Conservation (phyloP, 768 basidiomycete genomes). For the Leccinum broughii region DNA sequence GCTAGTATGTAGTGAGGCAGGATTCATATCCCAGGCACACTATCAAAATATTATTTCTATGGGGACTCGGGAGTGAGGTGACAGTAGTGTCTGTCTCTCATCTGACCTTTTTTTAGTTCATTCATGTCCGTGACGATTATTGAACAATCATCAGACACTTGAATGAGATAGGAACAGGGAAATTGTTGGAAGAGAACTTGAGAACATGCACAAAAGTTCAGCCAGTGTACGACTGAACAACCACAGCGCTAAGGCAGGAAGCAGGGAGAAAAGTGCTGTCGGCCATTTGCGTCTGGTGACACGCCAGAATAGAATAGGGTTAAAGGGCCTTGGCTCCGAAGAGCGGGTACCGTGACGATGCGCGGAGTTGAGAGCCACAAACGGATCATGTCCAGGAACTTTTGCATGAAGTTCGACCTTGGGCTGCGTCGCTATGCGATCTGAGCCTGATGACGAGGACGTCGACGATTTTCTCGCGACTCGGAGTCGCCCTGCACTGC, state of each 20-base stretch:
- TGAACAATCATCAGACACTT: background rate
- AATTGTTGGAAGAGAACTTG: background rate
- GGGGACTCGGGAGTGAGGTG: background rate
- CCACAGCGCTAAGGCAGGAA: no score
- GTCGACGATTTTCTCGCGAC: no score
- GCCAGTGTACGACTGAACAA: background rate
- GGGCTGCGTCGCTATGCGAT: no score
- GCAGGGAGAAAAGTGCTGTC: no score
- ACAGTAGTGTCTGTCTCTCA: background rate
- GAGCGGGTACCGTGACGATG: no score
- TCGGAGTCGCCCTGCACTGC: no score
- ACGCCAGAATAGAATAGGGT: background rate
- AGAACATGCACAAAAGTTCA: background rate
- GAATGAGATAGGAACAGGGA: background rate
- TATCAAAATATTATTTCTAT: background rate
- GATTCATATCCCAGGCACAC: background rate
- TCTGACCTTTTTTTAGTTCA: no score
- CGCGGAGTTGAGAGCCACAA: background rate
- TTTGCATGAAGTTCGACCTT: background rate
- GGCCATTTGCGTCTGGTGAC: background rate
- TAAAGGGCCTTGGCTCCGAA: background rate
- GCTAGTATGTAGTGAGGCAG: no score
- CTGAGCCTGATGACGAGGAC: no score
- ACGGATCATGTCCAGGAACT: background rate
- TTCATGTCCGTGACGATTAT: no score